A percentile compares a stretch with the other conserved stretches of the same genome.
These are phyloP conservation scores for Pythium myriotylum DNA, from an alignment of 352 stramenopile species.

Conservation along the genomic window DNA sequence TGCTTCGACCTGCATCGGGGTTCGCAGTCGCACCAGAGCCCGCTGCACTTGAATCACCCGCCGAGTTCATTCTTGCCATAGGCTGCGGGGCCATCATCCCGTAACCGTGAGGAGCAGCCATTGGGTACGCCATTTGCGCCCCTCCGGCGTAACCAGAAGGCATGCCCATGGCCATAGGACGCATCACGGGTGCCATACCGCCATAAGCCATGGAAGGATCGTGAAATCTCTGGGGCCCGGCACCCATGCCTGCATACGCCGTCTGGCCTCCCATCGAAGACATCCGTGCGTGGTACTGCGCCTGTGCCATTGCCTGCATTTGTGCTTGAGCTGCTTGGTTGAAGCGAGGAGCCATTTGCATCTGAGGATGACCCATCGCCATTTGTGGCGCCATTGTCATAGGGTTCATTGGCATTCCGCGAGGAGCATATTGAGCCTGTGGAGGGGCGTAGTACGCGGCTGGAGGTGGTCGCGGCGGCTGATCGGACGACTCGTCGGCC, in stretches of 20 bases:
- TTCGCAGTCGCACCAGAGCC: background rate
- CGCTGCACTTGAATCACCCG: slow-evolving; percentile 6
- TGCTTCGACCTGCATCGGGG: slow-evolving; percentile 2
- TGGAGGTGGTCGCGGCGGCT: slow-evolving; percentile 49
- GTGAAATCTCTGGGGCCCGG: slow-evolving; percentile 14
- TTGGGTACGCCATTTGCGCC: slow-evolving; percentile 46
- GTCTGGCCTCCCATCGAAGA: slow-evolving; percentile 47
- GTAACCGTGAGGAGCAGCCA: slow-evolving; percentile 46
- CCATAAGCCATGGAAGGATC: slow-evolving; percentile 26
- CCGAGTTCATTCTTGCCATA: slow-evolving; percentile 31
- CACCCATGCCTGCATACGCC: slow-evolving; percentile 21
- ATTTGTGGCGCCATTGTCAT: slow-evolving; percentile 28
- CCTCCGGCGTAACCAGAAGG: slow-evolving; percentile 37
- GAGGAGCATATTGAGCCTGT: slow-evolving; percentile 35
- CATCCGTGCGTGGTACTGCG: slow-evolving; percentile 62
- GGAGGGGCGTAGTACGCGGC: slow-evolving; percentile 27
- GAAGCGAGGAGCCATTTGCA: slow-evolving; percentile 33
- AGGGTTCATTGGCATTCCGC: slow-evolving; percentile 39
- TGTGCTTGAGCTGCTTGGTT: slow-evolving; percentile 37
- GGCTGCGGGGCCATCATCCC: slow-evolving; percentile 52
- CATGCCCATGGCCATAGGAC: slow-evolving; percentile 26
- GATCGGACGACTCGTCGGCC: slow-evolving; percentile 82
- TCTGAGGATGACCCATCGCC: slow-evolving; percentile 36
- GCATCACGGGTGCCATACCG: slow-evolving; percentile 19
- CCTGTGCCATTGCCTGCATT: slow-evolving; percentile 47